Evolutionary conservation across 2,329 filamentous ascomycete genomes (phyloP), one percentile per base, ranked within the genome.

Genomic region (Paramyrothecium roridum): DNA sequence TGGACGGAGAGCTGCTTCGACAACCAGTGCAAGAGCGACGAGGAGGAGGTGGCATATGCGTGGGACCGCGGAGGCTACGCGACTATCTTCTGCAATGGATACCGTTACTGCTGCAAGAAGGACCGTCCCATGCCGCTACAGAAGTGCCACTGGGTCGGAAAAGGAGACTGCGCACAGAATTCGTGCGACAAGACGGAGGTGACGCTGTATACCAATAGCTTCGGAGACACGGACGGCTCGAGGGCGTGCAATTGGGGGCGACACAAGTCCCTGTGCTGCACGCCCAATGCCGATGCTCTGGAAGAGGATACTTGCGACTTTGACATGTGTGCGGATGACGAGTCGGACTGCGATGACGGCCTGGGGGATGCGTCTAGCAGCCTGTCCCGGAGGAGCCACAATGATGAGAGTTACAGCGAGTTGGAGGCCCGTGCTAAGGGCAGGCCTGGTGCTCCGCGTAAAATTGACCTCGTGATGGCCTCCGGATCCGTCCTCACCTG

Each of bases 111-210:
- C 47, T 54, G 52, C 52, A 50, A 37, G 33, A 43, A 20, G 7
- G 19, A 50, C n/a, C 10, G 12, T 16, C 20, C 30, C 26, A 30
- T 30, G 8, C 53, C 56, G 13, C 26, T 59, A 1, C 16, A 26
- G 17, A 53, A 56, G 52, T 59, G 56, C 40, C 57, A 59, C 23
- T 57, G 52, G 57, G 56, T 59, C 8, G 56, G 57, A 6, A 23
- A 56, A 19, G 52, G 52, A 3, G 53, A 57, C 57, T 59, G 55
- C 48, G 55, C 55, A 17, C 55, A 59, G 50, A 59, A 57, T 50
- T 55, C 50, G 3, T 59, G 55, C 19, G 48, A n/a, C n/a, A 50
- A 37, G 21, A 53, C 57, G n/a, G 57, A 59, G 19, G 52, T 55
- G 2, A 53, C 55, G 6, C 19, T 59, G 20, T 26, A 26, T 19